Percentiles rank a stretch among this genome's conserved stretches.
phyloP scores from a whole-genome alignment of 768 basidiomycete species.

The Phaeolepiota aurea region DNA sequence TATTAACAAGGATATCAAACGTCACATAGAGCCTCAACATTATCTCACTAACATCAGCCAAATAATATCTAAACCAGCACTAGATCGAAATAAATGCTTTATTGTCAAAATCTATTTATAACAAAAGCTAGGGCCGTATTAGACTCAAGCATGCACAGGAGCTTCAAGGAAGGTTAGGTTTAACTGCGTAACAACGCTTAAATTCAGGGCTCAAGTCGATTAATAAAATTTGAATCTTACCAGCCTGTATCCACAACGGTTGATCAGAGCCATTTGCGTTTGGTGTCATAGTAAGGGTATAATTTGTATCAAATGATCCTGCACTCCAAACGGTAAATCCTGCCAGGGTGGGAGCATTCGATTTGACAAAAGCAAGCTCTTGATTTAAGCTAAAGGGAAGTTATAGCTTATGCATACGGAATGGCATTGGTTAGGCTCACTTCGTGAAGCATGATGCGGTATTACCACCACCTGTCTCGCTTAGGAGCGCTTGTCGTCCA shows the following conservation, averaged over 20 bases:
- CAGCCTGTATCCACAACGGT: conserved; percentile 32
- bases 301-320: conserved; percentile 41
- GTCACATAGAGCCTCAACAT: background rate
- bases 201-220: too few relatives aligned
- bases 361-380: conserved; percentile 38
- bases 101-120: too few relatives aligned
- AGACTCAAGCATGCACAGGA: too few relatives aligned
- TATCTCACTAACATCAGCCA: background rate
- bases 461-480: conserved; percentile 50
- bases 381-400: conserved; percentile 23
- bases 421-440: conserved; percentile 15
- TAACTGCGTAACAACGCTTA: conserved; percentile 5
- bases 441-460: conserved; percentile 32
- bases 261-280: conserved; percentile 38
- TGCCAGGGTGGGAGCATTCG: conserved; percentile 28
- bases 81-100: too few relatives aligned
- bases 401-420: background rate
- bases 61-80: background rate
- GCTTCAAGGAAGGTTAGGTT: conserved; percentile 17
- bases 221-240: conserved; percentile 16
- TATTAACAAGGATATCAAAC: background rate
- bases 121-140: too few relatives aligned
- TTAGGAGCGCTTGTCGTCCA: conserved; percentile 23
- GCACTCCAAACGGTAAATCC: conserved; percentile 52
- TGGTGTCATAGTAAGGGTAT: conserved; percentile 41